A percentile compares a stretch with the other conserved stretches of the same genome.
Conservation (phyloP, 2,329 filamentous ascomycete genomes). For the Colletotrichum aenigma region DNA sequence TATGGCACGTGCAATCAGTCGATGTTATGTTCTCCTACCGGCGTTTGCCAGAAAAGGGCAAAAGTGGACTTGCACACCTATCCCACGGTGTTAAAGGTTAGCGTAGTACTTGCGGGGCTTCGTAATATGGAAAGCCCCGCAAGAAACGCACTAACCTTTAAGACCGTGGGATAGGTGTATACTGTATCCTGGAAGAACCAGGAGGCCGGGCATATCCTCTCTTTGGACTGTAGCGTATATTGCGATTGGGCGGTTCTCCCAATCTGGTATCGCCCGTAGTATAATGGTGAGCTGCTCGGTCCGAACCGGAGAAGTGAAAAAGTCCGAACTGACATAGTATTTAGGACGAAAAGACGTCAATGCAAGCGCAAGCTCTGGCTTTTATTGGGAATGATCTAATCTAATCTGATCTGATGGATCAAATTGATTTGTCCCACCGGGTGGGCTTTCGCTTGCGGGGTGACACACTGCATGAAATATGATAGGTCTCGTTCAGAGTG, state of each 20-base stretch:
- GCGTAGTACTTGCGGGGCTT: too few species aligned
- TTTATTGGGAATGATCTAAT: not conserved
- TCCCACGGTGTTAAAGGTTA: too few species aligned
- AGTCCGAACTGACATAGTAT: not conserved
- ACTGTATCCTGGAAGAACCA: not conserved
- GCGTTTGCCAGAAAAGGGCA: not conserved
- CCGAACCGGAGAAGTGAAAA: not conserved
- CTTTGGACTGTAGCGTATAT: not conserved
- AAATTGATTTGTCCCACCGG: not conserved
- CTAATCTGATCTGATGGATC: not conserved
- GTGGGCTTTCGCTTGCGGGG: not conserved
- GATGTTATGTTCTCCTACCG: not conserved
- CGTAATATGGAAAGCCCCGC: too few species aligned
- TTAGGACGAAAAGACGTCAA: not conserved
- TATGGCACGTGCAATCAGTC: not conserved
- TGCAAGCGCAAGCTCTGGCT: not conserved
- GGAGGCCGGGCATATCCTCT: not conserved
- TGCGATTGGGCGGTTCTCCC: not conserved
- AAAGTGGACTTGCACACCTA: too few species aligned
- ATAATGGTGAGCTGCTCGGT: not conserved
- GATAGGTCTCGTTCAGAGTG: not conserved
- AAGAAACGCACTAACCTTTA: too few species aligned
- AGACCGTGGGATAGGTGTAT: too few species aligned
- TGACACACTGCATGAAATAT: not conserved
- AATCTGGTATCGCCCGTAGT: fast-evolving